Base-by-base conservation (phyloP, 805 yeast genomes). In the Kodamaea hsintzibuensis region DNA sequence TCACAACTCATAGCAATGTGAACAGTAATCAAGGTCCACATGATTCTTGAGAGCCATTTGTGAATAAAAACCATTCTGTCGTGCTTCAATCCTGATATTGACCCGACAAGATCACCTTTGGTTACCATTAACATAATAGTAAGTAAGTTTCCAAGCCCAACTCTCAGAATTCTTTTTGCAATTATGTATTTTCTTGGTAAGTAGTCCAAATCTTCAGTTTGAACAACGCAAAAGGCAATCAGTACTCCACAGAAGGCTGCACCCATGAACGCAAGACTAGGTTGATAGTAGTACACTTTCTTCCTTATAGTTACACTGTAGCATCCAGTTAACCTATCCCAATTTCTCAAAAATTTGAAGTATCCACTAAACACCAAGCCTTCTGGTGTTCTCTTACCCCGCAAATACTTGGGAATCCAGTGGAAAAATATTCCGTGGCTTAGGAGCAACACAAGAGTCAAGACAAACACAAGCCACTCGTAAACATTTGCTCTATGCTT, bases 41-140 rank as follows among this genome's bases (percentile, higher is more conserved):
- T 66, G 8, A 66, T 57, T 39, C 81, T 62, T 18, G 80, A 77
- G 27, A 78, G 57, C 82, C 82, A 78, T 38, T 72, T 70, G 56
- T 79, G 83, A 33, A 78, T 60, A 17, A 74, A 64, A 2, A 62
- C 62, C 2, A 75, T 52, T 51, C 76, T 65, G 55, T 78, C 82
- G 50, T 65, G 72, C 22, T 74, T 65, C 33, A 79, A 64, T 2
- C 83, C 83, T 0, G 79, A 62, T 7, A 77, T 48, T 1, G 73
- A 64, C 0, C 77, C 64, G 2, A 79, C 51, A 7, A 74, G 49
- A 54, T 76, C 78, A 55, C 76, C 70, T 56, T 78, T 78, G n/a
- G 70, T 61, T 3, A 76, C 65, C 35, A 72, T 58, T 7, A 78
- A 49, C 51, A 72, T 67, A 22, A 77, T 52, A 3, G 71, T 53